phyloP scores from a whole-genome alignment of 495 filamentous ascomycete genomes.

The Pyrenula massariospora region DNA sequence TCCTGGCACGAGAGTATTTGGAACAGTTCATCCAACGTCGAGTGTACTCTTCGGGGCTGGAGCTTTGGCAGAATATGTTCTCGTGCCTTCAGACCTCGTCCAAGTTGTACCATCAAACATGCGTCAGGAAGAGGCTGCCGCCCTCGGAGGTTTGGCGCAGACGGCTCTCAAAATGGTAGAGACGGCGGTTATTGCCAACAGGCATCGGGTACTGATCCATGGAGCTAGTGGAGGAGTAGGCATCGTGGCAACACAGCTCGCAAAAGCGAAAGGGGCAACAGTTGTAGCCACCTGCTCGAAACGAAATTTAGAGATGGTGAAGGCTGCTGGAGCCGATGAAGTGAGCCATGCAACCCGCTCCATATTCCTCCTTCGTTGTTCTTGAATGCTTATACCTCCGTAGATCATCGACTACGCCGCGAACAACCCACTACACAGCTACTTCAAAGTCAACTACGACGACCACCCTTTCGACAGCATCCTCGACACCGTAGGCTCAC shows the following conservation, averaged over 20 bases:
- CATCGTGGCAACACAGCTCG: not conserved
- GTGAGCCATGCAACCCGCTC: not conserved
- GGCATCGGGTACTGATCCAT: not conserved
- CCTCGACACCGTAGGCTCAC: conserved; percentile 25
- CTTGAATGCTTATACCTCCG: not conserved
- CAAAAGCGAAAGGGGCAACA: not conserved
- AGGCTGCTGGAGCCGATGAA: not conserved
- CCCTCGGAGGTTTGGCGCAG: not conserved
- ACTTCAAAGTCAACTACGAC: conserved; percentile 14
- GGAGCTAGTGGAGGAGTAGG: not conserved
- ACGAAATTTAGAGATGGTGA: not conserved
- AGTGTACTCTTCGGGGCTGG: not conserved
- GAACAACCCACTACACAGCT: conserved; percentile 12
- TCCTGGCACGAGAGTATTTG: not conserved
- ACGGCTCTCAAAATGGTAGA: not conserved
- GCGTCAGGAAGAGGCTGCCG: not conserved
- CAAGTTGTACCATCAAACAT: not conserved
- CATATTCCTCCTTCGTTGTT: not conserved
- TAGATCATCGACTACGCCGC: conserved; percentile 26
- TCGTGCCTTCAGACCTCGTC: not conserved
- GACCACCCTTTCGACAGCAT: conserved; percentile 22
- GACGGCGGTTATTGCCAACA: not conserved
- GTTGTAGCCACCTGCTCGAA: not conserved
- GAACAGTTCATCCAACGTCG: not conserved
- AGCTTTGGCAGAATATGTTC: not conserved